Evolutionary conservation across 129 eudicot genomes (phyloP).

Genomic region (Solidago caesia): DNA sequence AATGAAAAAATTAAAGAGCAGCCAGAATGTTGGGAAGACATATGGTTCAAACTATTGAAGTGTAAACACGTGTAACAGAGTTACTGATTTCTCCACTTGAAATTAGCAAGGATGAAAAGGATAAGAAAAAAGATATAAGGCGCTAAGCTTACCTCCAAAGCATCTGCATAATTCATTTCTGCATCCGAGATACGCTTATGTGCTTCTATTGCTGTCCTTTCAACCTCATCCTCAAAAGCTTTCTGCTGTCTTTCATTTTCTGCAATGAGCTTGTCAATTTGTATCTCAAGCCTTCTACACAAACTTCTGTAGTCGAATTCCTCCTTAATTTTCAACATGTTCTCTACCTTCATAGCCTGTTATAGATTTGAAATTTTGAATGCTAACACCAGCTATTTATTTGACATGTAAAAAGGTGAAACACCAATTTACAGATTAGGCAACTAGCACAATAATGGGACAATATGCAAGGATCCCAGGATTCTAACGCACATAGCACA

Average conservation of each 20-base stretch:
- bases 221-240: conserved; percentile 70
- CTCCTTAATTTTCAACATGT: conserved; percentile 86
- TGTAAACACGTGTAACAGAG: neutral
- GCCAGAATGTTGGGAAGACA: neutral
- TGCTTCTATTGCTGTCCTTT: conserved; percentile 66
- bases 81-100: neutral
- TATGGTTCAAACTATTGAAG: neutral
- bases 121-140: neutral
- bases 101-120: neutral
- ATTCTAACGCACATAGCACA: neutral
- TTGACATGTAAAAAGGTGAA: neutral
- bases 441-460: neutral
- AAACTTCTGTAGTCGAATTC: conserved; percentile 92
- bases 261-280: conserved; percentile 72
- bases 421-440: neutral
- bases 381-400: neutral
- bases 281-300: conserved; percentile 75
- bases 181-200: conserved; percentile 64
- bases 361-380: conserved; percentile 10
- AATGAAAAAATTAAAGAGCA: conserved; percentile 1
- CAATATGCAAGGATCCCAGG: neutral
- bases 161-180: conserved; percentile 66
- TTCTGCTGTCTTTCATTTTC: conserved; percentile 84
- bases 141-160: conserved; percentile 52
- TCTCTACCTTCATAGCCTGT: conserved; percentile 96